Conservation (phyloP, 208 protist genomes). For the Leishmania major region DNA sequence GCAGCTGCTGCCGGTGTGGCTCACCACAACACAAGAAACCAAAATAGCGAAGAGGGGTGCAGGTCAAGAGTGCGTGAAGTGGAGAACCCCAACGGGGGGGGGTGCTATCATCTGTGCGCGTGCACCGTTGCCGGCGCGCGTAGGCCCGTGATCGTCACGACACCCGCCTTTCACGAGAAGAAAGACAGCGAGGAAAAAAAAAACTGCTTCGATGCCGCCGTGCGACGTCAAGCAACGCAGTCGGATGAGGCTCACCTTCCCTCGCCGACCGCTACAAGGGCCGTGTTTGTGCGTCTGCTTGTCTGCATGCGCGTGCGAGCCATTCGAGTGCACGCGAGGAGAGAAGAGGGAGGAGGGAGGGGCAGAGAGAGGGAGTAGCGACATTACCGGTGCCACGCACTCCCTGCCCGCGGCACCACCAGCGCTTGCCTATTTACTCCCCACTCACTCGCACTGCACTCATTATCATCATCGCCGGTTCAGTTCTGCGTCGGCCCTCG, state of each 20-base stretch:
- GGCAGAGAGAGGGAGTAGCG: not conserved
- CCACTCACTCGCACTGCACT: not conserved
- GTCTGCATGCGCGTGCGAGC: not conserved
- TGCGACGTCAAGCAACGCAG: too few species aligned
- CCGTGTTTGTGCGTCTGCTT: conserved; percentile 5
- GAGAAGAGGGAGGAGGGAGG: not conserved
- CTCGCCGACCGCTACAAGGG: not conserved
- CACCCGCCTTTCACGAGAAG: not conserved
- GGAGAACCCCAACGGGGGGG: not conserved
- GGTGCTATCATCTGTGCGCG: not conserved
- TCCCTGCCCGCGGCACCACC: not conserved
- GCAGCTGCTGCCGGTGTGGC: not conserved
- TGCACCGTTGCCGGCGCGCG: not conserved
- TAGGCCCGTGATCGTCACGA: not conserved
- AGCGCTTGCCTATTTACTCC: not conserved
- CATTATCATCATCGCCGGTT: not conserved
- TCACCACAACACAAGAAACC: not conserved
- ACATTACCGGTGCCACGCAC: not conserved
- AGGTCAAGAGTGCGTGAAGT: not conserved
- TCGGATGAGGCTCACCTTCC: not conserved
- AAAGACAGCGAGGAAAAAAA: not conserved
- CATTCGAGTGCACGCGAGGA: not conserved
- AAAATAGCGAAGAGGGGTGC: not conserved
- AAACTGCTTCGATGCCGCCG: not conserved
- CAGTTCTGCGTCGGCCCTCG: conserved; percentile 17